Conservation (phyloP, 805 yeast genomes). For the Candida patagonica region DNA sequence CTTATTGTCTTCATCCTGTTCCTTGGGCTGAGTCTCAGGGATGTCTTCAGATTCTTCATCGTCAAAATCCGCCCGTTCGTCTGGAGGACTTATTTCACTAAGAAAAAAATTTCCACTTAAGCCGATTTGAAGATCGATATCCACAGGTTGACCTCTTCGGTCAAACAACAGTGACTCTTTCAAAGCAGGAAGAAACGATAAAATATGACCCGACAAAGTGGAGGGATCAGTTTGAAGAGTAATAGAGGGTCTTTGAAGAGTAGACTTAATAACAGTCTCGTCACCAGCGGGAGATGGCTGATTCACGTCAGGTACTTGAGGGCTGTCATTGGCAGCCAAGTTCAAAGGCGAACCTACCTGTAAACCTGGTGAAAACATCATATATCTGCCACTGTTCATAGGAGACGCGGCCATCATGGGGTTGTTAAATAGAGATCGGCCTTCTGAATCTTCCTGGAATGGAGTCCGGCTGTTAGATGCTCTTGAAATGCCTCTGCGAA, state of each 20-base stretch:
- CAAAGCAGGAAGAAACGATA: slow-evolving; percentile 15
- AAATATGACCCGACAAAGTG: slow-evolving; percentile 2
- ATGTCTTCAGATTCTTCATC: slow-evolving; percentile 2
- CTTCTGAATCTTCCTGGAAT: no score
- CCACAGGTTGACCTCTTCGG: slow-evolving; percentile 15
- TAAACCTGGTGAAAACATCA: not conserved
- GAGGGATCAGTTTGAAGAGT: not conserved
- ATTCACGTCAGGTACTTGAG: not conserved
- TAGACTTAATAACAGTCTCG: not conserved
- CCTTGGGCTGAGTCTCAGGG: not conserved
- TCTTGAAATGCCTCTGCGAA: no score
- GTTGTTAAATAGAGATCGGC: no score
- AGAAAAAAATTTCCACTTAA: slow-evolving; percentile 19
- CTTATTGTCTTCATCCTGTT: slow-evolving; percentile 3
- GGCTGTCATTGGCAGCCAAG: not conserved
- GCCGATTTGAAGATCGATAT: slow-evolving; percentile 12
- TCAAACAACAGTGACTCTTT: slow-evolving; percentile 16
- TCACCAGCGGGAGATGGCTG: not conserved
- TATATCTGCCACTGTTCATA: not conserved
- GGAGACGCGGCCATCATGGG: not conserved
- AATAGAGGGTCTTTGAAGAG: not conserved
- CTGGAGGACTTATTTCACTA: slow-evolving; percentile 9
- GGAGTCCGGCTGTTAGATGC: no score
- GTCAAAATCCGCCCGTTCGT: not conserved
- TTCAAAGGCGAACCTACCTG: not conserved